Evolutionary conservation across 2,329 filamentous ascomycete genomes (phyloP).

Genomic region (Aureobasidium sp.): DNA sequence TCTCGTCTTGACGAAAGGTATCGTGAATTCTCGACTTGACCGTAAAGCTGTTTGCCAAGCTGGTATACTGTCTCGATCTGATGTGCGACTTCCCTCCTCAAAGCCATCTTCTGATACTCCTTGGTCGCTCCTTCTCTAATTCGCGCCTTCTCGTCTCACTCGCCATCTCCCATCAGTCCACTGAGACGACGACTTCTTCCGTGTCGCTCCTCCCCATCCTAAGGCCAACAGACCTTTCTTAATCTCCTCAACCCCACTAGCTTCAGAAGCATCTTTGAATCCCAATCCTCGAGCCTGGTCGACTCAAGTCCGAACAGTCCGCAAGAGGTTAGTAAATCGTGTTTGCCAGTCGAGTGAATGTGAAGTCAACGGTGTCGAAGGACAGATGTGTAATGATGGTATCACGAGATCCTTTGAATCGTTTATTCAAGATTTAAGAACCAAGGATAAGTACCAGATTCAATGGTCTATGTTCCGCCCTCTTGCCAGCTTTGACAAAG

Average conservation of each 20-base stretch:
- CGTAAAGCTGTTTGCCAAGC: not conserved
- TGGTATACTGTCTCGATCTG: not conserved
- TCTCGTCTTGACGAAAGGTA: too few species aligned
- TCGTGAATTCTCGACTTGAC: too few species aligned
- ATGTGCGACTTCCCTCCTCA: not conserved
- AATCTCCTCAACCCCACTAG: not conserved
- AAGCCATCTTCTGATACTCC: not conserved
- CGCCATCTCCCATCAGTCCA: not conserved
- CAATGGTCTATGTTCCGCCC: too few species aligned
- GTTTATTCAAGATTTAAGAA: too few species aligned
- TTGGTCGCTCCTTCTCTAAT: not conserved
- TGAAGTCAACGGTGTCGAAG: not conserved
- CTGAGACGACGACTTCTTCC: not conserved
- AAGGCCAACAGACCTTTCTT: not conserved
- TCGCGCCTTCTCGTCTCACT: too few species aligned
- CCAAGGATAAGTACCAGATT: too few species aligned
- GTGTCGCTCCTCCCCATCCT: not conserved
- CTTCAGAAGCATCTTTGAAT: not conserved
- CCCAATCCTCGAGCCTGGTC: not conserved
- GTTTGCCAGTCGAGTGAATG: not conserved
- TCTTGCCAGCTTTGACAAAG: too few species aligned
- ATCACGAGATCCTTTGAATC: too few species aligned
- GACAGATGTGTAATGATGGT: not conserved
- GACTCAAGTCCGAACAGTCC: not conserved
- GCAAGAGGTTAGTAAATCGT: not conserved